Percentiles rank a stretch among this genome's conserved stretches.
These are phyloP conservation scores for Prunus mume DNA, from an alignment of 306 rosid genomes.

Conservation along the genomic window DNA sequence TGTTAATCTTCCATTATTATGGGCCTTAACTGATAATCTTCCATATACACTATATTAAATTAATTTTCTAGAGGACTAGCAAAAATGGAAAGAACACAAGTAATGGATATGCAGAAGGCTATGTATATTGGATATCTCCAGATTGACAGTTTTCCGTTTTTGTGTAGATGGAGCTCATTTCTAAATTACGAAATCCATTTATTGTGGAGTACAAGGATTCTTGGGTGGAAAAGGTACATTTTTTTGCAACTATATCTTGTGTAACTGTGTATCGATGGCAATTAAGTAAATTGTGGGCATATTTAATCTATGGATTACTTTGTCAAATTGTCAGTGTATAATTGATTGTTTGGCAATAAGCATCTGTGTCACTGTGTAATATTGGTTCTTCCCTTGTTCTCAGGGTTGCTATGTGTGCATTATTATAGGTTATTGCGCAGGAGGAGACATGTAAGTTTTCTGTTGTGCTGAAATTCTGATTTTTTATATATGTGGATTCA, in stretches of 20 bases:
- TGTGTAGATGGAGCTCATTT: conserved; percentile 92
- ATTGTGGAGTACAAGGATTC: conserved; percentile 99
- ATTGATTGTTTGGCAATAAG: not conserved
- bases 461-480: not conserved
- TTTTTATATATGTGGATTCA: not conserved
- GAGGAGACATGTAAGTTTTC: conserved; percentile 88
- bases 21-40: not conserved
- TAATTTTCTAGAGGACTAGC: not conserved
- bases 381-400: conserved; percentile 27
- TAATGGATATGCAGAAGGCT: not conserved
- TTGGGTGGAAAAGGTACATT: conserved; percentile 94
- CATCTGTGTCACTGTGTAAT: not conserved
- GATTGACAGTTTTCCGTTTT: conserved; percentile 12
- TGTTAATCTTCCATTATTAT: not conserved
- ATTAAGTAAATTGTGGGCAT: not conserved
- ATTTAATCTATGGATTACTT: not conserved
- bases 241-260: not conserved
- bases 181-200: conserved; percentile 81
- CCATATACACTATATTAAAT: not conserved
- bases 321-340: too few relatives aligned
- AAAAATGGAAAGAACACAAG: not conserved
- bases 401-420: conserved; percentile 99
- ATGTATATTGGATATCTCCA: not conserved
- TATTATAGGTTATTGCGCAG: conserved; percentile 88
- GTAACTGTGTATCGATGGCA: not conserved